phyloP scores from a whole-genome alignment of 2,329 filamentous ascomycete species.

The Ascochyta lentis region DNA sequence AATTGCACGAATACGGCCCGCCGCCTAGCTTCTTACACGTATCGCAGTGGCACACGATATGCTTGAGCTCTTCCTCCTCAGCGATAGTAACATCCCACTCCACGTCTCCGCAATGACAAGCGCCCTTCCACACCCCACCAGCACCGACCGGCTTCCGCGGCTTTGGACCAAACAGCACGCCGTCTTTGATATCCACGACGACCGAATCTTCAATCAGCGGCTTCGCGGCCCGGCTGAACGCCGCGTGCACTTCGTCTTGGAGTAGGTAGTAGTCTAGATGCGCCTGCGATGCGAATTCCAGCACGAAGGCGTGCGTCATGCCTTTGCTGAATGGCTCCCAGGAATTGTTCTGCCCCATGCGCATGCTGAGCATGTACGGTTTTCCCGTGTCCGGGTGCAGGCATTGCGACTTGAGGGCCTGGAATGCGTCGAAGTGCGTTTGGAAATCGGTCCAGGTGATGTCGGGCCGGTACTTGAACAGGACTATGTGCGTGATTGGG shows the following conservation, averaged over 20 bases:
- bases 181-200: slow-evolving; percentile 45
- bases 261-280: slow-evolving; percentile 46
- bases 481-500: slow-evolving; percentile 44
- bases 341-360: slow-evolving; percentile 43
- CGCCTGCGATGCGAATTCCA: slow-evolving; percentile 44
- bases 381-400: slow-evolving; percentile 32
- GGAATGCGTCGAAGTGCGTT: slow-evolving; percentile 41
- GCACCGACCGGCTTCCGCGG: slow-evolving; percentile 27
- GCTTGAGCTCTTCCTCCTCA: slow-evolving; percentile 27
- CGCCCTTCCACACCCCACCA: slow-evolving; percentile 27
- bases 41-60: slow-evolving; percentile 47
- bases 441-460: slow-evolving; percentile 44
- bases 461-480: slow-evolving; percentile 43
- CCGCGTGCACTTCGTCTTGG: slow-evolving; percentile 39
- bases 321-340: slow-evolving; percentile 44
- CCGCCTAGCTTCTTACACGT: slow-evolving; percentile 48
- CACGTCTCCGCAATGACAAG: slow-evolving; percentile 43
- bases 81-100: slow-evolving; percentile 33
- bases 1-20: slow-evolving; percentile 47
- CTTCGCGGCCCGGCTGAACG: slow-evolving; percentile 36
- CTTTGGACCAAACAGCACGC: slow-evolving; percentile 38
- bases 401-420: slow-evolving; percentile 32
- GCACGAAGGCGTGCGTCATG: slow-evolving; percentile 46
- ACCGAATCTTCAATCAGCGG: slow-evolving; percentile 43
- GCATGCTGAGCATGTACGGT: slow-evolving; percentile 42